phyloP scores from a whole-genome alignment of 495 filamentous ascomycete genomes.

The Apiosordaria backusii region DNA sequence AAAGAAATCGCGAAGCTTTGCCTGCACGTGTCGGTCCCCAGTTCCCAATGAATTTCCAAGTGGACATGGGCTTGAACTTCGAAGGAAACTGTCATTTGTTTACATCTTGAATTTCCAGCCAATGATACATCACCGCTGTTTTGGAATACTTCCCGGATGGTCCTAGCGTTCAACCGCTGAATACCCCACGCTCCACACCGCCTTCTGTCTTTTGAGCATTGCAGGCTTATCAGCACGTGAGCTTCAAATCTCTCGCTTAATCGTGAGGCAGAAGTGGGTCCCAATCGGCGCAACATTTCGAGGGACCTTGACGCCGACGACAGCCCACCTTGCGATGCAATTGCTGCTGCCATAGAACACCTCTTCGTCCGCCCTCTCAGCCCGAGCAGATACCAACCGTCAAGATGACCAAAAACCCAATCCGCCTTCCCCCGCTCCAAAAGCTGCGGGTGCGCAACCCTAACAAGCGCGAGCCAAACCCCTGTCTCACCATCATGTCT shows the following conservation, averaged over 20 bases:
- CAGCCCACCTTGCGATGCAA: constrained; percentile 20
- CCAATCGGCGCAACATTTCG: neutral
- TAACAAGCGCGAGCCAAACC: constrained; percentile 69
- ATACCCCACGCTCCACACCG: neutral
- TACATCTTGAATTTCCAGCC: constrained; percentile 28
- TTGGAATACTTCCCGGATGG: neutral
- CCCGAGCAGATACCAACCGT: neutral
- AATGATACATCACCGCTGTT: constrained; percentile 12
- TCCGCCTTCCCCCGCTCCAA: constrained; percentile 82
- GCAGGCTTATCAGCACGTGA: constrained; percentile 32
- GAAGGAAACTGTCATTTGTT: constrained; percentile 20
- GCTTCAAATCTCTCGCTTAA: constrained; percentile 15
- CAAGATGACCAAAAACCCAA: constrained; percentile 46
- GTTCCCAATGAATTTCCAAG: neutral
- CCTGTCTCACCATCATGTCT: constrained; percentile 81
- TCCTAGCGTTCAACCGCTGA: neutral
- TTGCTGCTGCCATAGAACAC: constrained; percentile 11
- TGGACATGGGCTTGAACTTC: constrained; percentile 2
- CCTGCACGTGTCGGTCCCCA: constrained; percentile 2
- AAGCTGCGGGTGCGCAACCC: constrained; percentile 80
- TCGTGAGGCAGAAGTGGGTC: neutral
- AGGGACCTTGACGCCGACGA: constrained; percentile 5
- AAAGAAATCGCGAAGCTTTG: constrained; percentile 19
- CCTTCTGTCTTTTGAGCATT: neutral
- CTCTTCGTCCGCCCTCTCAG: neutral